Percentiles rank a stretch among this genome's conserved stretches.
phyloP scores from a whole-genome alignment of 2,329 filamentous ascomycete genomes.

The Teratosphaeria pseudoeucalypti region DNA sequence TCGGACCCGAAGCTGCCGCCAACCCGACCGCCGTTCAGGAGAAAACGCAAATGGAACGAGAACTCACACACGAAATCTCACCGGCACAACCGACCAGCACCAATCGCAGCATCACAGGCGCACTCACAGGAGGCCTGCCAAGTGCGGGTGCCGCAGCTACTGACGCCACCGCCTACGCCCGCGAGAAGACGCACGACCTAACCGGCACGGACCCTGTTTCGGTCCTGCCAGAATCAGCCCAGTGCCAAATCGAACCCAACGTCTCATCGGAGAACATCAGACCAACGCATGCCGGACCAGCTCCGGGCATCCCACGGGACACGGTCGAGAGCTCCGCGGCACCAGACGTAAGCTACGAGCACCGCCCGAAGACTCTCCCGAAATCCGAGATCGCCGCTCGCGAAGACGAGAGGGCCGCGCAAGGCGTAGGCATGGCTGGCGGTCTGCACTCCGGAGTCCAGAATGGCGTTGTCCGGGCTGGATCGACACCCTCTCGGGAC shows the following conservation, averaged over 20 bases:
- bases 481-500: not conserved
- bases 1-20: conserved; percentile 60
- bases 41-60: conserved; percentile 63
- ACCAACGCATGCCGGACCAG: conserved; percentile 26
- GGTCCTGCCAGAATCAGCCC: conserved; percentile 27
- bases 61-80: conserved; percentile 55
- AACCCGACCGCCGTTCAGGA: conserved; percentile 61
- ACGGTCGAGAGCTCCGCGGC: conserved; percentile 54
- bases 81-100: conserved; percentile 29
- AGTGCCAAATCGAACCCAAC: conserved; percentile 19
- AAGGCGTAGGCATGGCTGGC: not conserved
- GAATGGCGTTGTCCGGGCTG: not conserved
- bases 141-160: not conserved
- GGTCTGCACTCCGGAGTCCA: not conserved
- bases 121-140: not conserved
- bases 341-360: conserved; percentile 56
- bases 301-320: conserved; percentile 20
- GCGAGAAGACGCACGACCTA: conserved; percentile 14
- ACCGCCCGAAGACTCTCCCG: conserved; percentile 63
- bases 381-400: conserved; percentile 55
- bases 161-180: not conserved
- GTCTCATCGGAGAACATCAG: not conserved
- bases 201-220: conserved; percentile 41
- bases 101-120: not conserved
- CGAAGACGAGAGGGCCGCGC: conserved; percentile 29